These are phyloP conservation scores for Raphanus raphanistrum DNA, from an alignment of 345 rosid genomes.

Conservation along the genomic window DNA sequence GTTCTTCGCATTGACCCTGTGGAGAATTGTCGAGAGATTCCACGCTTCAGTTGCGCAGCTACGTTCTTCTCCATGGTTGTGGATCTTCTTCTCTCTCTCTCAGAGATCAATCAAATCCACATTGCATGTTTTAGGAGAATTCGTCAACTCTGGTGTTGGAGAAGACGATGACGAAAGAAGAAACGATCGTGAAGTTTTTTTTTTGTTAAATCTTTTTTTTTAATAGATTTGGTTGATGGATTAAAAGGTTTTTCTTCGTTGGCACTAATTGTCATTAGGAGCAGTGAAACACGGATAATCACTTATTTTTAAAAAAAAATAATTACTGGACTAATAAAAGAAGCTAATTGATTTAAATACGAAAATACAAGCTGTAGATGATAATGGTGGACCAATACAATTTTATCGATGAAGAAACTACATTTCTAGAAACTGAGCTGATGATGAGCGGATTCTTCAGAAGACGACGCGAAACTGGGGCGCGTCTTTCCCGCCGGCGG, in stretches of 20 bases:
- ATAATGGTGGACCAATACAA: slow-evolving; percentile 6
- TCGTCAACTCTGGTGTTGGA: slow-evolving; percentile 7
- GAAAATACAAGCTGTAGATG: not conserved
- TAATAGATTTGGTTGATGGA: not conserved
- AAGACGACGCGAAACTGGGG: slow-evolving; percentile 94
- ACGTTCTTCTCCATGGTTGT: slow-evolving; percentile 55
- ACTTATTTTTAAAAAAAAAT: not conserved
- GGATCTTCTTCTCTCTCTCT: not conserved
- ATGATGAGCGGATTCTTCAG: slow-evolving; percentile 8
- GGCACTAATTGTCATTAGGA: slow-evolving; percentile 23
- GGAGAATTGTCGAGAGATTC: slow-evolving; percentile 80
- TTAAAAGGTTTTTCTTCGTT: slow-evolving; percentile 4
- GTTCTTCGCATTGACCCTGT: slow-evolving; percentile 59
- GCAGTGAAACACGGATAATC: slow-evolving; percentile 39
- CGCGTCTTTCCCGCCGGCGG: slow-evolving; percentile 67
- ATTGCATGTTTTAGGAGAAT: not conserved
- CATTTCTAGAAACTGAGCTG: not conserved
- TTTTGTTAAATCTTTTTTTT: not conserved
- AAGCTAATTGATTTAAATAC: not conserved
- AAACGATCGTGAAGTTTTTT: slow-evolving; percentile 15
- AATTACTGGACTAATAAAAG: not conserved
- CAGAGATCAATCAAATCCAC: slow-evolving; percentile 27
- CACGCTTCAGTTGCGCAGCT: slow-evolving; percentile 63
- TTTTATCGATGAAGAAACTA: not conserved
- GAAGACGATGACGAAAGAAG: slow-evolving; percentile 6